Conservation (phyloP, 768 basidiomycete species). For the Lepiota venenata region DNA sequence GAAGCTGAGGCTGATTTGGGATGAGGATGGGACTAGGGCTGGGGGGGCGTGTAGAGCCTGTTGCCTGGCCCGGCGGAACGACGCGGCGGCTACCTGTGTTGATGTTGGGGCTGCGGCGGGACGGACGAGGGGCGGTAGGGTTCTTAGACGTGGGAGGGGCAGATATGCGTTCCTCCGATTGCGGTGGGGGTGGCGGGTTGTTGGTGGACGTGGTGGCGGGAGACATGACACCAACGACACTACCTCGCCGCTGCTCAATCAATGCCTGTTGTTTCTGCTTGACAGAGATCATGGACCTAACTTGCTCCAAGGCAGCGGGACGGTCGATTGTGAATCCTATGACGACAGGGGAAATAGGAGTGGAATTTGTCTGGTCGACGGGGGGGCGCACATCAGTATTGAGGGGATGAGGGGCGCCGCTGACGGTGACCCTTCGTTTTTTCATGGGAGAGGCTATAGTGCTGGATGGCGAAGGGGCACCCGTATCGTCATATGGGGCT, state of each 20-base stretch:
- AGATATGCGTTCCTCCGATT: slow-evolving; percentile 6
- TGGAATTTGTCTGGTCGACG: slow-evolving; percentile 42
- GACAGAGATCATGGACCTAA: slow-evolving; percentile 56
- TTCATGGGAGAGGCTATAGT: slow-evolving; percentile 47
- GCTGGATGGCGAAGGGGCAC: slow-evolving; percentile 38
- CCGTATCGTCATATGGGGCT: slow-evolving; percentile 18
- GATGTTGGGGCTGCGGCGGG: slow-evolving; percentile 36
- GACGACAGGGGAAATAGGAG: slow-evolving; percentile 65
- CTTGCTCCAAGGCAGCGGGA: slow-evolving; percentile 53
- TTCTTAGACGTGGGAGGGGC: slow-evolving; percentile 8
- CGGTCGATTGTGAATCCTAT: slow-evolving; percentile 56
- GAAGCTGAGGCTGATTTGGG: slow-evolving; percentile 20
- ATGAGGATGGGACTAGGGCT: slow-evolving; percentile 31
- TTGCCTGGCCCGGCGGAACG: slow-evolving; percentile 17
- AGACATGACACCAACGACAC: slow-evolving; percentile 41
- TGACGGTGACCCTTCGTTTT: slow-evolving; percentile 71
- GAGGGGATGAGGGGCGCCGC: slow-evolving; percentile 52
- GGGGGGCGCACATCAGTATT: slow-evolving; percentile 48
- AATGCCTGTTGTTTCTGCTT: slow-evolving; percentile 73
- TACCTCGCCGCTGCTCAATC: slow-evolving; percentile 67
- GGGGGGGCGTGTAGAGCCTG: slow-evolving; percentile 23
- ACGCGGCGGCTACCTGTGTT: slow-evolving; percentile 24
- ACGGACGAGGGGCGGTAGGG: slow-evolving; percentile 19
- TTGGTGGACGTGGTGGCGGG: slow-evolving; percentile 27
- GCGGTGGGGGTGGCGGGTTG: slow-evolving; percentile 18